phyloP scores from a whole-genome alignment of 1,284 basidiomycete genomes.

The Apiotrichum veenhuisii region DNA sequence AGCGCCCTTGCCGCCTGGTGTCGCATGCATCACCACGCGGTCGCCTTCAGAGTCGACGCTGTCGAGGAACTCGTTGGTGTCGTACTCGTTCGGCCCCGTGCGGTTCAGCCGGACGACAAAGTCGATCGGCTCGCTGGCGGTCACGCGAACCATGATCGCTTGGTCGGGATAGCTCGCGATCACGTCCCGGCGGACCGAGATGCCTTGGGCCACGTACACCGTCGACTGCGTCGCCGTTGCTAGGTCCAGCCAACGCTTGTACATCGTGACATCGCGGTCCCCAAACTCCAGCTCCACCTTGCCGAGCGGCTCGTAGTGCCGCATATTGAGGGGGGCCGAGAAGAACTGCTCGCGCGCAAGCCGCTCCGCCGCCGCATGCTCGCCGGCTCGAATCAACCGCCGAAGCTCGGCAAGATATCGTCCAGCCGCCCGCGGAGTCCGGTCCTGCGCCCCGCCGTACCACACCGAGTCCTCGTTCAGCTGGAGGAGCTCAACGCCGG shows the following conservation, averaged over 20 bases:
- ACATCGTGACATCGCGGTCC: neutral
- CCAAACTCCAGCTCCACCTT: neutral
- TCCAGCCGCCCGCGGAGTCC: neutral
- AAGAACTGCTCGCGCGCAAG: neutral
- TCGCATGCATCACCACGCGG: neutral
- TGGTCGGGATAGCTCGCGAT: neutral
- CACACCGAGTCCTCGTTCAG: constrained; percentile 18
- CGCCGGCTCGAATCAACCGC: neutral
- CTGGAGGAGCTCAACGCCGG: constrained; percentile 5
- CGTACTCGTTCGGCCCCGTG: neutral
- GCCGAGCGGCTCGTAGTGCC: neutral
- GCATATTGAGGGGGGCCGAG: neutral
- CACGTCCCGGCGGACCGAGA: neutral
- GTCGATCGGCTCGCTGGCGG: neutral
- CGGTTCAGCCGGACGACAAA: neutral
- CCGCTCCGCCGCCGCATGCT: constrained; percentile 7
- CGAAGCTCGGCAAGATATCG: constrained; percentile 2
- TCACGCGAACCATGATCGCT: neutral
- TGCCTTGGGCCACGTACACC: neutral
- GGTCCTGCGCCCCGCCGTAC: constrained; percentile 1
- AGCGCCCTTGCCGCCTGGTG: neutral
- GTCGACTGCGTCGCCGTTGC: neutral
- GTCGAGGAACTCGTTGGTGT: neutral
- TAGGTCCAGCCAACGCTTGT: neutral
- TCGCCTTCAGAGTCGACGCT: neutral